These are phyloP conservation scores for Aspergillus pseudoglaucus DNA, from an alignment of 2,329 filamentous ascomycete species.

Conservation along the genomic window DNA sequence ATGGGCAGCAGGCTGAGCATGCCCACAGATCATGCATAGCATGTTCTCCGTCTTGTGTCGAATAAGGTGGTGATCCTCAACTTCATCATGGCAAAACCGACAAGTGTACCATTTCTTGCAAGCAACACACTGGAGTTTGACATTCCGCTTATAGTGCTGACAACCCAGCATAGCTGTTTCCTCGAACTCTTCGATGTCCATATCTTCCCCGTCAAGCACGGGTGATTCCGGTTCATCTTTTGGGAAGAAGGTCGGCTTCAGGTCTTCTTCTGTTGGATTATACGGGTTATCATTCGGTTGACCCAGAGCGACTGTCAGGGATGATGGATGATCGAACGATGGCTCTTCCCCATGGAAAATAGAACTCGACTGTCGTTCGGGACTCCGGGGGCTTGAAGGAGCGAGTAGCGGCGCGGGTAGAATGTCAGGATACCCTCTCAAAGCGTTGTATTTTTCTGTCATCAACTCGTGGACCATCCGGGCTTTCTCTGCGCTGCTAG, in stretches of 20 bases:
- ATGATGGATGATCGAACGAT: constrained; percentile 21
- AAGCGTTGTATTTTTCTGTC: constrained; percentile 59
- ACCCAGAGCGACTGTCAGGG: constrained; percentile 21
- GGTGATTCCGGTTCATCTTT: constrained; percentile 23
- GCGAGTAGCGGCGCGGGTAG: constrained; percentile 14
- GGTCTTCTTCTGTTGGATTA: constrained; percentile 48
- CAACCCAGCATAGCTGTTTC: constrained; percentile 62
- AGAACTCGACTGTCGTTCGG: constrained; percentile 25
- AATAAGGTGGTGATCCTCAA: constrained; percentile 70
- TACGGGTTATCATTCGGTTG: constrained; percentile 26
- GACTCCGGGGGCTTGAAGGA: constrained; percentile 17
- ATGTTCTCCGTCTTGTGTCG: constrained; percentile 85
- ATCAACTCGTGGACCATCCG: constrained; percentile 64
- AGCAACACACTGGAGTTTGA: constrained; percentile 87
- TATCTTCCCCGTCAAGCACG: constrained; percentile 31
- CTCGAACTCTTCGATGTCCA: constrained; percentile 43
- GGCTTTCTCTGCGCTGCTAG: constrained; percentile 60
- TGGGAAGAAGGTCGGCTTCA: constrained; percentile 62
- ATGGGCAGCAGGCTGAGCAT: constrained; percentile 74
- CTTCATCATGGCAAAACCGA: constrained; percentile 83
- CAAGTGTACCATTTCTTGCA: constrained; percentile 93
- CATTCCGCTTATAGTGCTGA: constrained; percentile 87
- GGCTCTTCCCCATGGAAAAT: constrained; percentile 24
- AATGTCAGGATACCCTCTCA: constrained; percentile 26
- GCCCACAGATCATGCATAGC: constrained; percentile 93